Percentiles rank a stretch among this genome's conserved stretches.
Evolutionary conservation across 345 rosid species (phyloP).

Genomic region (Psidium guajava): DNA sequence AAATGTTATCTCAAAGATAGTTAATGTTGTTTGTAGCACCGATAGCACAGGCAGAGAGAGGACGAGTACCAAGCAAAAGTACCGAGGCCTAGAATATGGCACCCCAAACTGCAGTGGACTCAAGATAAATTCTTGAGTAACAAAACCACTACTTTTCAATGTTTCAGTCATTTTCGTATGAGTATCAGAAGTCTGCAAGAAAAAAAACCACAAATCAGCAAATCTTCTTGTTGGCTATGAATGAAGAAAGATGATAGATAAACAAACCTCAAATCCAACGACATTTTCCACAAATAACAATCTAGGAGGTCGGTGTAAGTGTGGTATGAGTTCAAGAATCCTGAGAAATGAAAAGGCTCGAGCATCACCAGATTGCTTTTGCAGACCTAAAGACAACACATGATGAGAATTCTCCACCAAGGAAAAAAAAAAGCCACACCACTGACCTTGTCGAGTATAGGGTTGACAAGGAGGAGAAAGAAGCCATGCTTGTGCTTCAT

Average conservation of each 20-base stretch:
- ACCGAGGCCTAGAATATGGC: conserved; percentile 97
- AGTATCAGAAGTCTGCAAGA: conserved; percentile 73
- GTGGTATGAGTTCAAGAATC: conserved; percentile 82
- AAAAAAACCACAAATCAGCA: background rate
- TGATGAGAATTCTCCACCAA: conserved; percentile 5
- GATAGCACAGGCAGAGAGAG: background rate
- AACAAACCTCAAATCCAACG: conserved; percentile 78
- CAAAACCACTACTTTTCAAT: conserved; percentile 36
- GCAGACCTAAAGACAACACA: conserved; percentile 49
- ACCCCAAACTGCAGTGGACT: conserved; percentile 88
- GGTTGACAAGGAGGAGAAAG: conserved; percentile 99
- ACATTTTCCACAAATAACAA: conserved; percentile 79
- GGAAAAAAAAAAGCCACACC: background rate
- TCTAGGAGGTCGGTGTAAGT: conserved; percentile 42
- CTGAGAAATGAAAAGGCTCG: conserved; percentile 80
- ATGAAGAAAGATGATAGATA: background rate
- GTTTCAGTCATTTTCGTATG: conserved; percentile 59
- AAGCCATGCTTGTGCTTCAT: conserved; percentile 78
- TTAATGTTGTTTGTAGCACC: background rate
- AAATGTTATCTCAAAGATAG: background rate
- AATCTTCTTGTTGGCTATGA: background rate
- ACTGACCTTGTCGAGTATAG: conserved; percentile 86
- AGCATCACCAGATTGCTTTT: conserved; percentile 88
- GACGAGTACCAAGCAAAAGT: conserved; percentile 74
- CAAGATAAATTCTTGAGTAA: conserved; percentile 74